Conservation (phyloP, 352 stramenopile genomes). For the Globisporangium radiosum region DNA sequence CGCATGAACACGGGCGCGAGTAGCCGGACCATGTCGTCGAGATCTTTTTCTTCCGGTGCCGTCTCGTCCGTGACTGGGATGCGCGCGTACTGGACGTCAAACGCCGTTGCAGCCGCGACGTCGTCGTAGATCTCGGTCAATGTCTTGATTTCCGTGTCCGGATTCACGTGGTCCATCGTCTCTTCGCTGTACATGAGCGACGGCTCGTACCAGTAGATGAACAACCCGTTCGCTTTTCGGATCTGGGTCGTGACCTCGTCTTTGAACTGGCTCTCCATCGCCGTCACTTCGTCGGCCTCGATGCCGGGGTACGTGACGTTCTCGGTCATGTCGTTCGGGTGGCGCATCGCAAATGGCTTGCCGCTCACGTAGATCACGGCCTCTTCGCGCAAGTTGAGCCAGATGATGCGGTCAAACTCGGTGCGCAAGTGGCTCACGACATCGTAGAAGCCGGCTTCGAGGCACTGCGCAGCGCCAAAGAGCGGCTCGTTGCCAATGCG, state of each 20-base stretch:
- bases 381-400: slow-evolving; percentile 89
- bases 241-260: slow-evolving; percentile 77
- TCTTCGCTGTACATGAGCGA: slow-evolving; percentile 74
- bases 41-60: slow-evolving; percentile 84
- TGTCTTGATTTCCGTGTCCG: slow-evolving; percentile 68
- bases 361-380: slow-evolving; percentile 88
- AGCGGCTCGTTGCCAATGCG: slow-evolving; percentile 74
- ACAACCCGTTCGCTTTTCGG: slow-evolving; percentile 60
- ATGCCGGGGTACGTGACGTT: slow-evolving; percentile 88
- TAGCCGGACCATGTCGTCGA: slow-evolving; percentile 83
- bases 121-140: slow-evolving; percentile 67
- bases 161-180: slow-evolving; percentile 74
- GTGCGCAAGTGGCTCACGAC: slow-evolving; percentile 49
- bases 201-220: slow-evolving; percentile 84
- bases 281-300: slow-evolving; percentile 83
- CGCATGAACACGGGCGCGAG: slow-evolving; percentile 56
- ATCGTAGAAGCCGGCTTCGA: slow-evolving; percentile 67
- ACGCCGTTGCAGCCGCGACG: slow-evolving; percentile 32
- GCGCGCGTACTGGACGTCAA: slow-evolving; percentile 71
- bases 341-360: slow-evolving; percentile 80
- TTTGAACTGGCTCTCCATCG: slow-evolving; percentile 82
- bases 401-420: slow-evolving; percentile 70
- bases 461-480: slow-evolving; percentile 77
- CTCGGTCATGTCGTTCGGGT: slow-evolving; percentile 71
- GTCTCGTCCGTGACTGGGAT: slow-evolving; percentile 89